Conservation (phyloP, 495 filamentous ascomycete genomes). For the Melanomma pulvis-pyrius region DNA sequence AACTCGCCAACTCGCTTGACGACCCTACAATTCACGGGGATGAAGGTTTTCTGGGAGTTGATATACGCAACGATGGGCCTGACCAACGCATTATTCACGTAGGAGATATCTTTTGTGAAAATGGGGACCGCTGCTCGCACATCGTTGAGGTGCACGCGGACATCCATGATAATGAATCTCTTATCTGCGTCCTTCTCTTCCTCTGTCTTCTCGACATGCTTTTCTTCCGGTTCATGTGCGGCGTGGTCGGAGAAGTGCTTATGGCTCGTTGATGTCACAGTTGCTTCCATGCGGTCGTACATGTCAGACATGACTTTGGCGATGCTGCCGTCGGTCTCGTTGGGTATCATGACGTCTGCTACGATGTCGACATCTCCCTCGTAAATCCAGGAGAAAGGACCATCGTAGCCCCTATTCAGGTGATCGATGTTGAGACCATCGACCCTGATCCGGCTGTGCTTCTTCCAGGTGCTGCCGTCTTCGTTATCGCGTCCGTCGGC, state of each 20-base stretch:
- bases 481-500: slow-evolving; percentile 56
- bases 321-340: slow-evolving; percentile 81
- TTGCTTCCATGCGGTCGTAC: slow-evolving; percentile 91
- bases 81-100: slow-evolving; percentile 93
- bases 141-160: slow-evolving; percentile 88
- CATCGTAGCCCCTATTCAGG: slow-evolving; percentile 88
- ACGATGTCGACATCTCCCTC: slow-evolving; percentile 96
- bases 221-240: slow-evolving; percentile 26
- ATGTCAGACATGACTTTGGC: slow-evolving; percentile 91
- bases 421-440: slow-evolving; percentile 95
- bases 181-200: slow-evolving; percentile 52
- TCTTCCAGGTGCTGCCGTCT: slow-evolving; percentile 75
- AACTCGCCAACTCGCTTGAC: slow-evolving; percentile 87
- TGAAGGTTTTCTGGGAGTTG: slow-evolving; percentile 89
- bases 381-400: slow-evolving; percentile 96
- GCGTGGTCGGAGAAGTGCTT: slow-evolving; percentile 27
- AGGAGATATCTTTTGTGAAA: slow-evolving; percentile 86
- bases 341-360: slow-evolving; percentile 89
- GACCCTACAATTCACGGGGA: slow-evolving; percentile 91
- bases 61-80: slow-evolving; percentile 99
- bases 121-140: slow-evolving; percentile 88
- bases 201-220: background rate
- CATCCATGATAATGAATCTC: slow-evolving; percentile 83
- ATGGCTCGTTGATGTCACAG: slow-evolving; percentile 63
- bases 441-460: slow-evolving; percentile 85